Evolutionary conservation across 2,329 filamentous ascomycete species (phyloP).

Genomic region (Xylaria sp.): DNA sequence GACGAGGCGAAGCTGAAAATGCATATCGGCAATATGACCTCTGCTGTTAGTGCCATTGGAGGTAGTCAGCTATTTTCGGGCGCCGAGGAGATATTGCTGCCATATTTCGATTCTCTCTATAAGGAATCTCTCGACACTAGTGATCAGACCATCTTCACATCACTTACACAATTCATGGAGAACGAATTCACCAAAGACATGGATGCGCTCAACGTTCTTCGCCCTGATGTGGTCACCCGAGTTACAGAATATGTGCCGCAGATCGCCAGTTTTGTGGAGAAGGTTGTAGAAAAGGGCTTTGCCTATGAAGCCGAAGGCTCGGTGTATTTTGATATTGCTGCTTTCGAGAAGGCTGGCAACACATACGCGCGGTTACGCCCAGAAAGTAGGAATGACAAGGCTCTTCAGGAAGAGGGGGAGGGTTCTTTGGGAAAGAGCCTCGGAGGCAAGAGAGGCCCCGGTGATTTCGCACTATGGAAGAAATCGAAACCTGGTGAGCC

Average conservation of each 20-base stretch:
- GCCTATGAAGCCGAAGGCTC: conserved; percentile 85
- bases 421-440: conserved; percentile 75
- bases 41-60: conserved; percentile 61
- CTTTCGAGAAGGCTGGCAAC: conserved; percentile 86
- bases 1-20: conserved; percentile 89
- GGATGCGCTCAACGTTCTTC: conserved; percentile 83
- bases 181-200: conserved; percentile 90
- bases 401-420: conserved; percentile 87
- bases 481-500: conserved; percentile 91
- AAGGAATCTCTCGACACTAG: conserved; percentile 69
- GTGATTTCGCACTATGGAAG: conserved; percentile 96
- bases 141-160: conserved; percentile 81
- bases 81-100: conserved; percentile 75
- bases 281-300: conserved; percentile 84
- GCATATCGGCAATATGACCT: conserved; percentile 75
- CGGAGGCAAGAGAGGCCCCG: conserved; percentile 75
- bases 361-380: conserved; percentile 87
- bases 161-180: conserved; percentile 87
- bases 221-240: conserved; percentile 82
- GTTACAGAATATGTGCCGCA: conserved; percentile 94
- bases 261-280: conserved; percentile 86
- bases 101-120: conserved; percentile 80
- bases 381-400: conserved; percentile 84
- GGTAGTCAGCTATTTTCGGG: conserved; percentile 63
- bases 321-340: conserved; percentile 91